Base-by-base conservation (phyloP, 768 basidiomycete genomes). In the Psilocybe azurescens region DNA sequence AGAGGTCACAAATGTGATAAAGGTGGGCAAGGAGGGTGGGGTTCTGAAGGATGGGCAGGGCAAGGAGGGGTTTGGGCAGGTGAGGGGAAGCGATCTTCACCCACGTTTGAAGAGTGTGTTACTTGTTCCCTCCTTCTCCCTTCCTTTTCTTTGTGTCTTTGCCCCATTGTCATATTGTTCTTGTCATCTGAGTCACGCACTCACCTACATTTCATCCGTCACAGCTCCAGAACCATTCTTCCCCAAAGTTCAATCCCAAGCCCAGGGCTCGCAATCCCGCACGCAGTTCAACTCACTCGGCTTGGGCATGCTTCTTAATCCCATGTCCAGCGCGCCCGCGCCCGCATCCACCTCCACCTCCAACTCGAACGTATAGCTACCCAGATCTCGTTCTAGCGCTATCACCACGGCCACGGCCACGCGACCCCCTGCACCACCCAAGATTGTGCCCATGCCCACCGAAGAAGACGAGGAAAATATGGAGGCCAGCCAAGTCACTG, bases 231-330 rank as follows among this genome's bases (percentile, higher is more conserved):
- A 83, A 54, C 83, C 82, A 2, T 69, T 78, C 60, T 44, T 79
- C 0, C 65, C 75, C n/a, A 29, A 49, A 50, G 67, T 13, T 10
- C 74, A 71, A 24, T 60, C 67, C n/a, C 53, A 10, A 44, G 41
- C 70, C 32, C 66, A 70, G 16, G 72, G 20, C 20, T 63, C 72
- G 9, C 24, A 52, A 28, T 41, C 51, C 1, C 82, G 86, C 10
- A 72, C 79, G 1, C 83, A 89, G 5, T 89, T 86, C 74, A 89
- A 89, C 72, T 91, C 90, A 1, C 82, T 93, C 30, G 79, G 81
- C 58, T 75, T 78, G 0, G 75, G 74, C 13, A 44, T 44, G 14
- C 63, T 44, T 16, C 14, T 44, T 5, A 44, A 44, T 18, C 41
- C 41, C 14, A 44, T 18, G 41, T 44, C n/a, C 14, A 20, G 20